These are phyloP conservation scores for Nicotiana tomentosiformis DNA, from an alignment of 257 asterid genomes.

Conservation along the genomic window DNA sequence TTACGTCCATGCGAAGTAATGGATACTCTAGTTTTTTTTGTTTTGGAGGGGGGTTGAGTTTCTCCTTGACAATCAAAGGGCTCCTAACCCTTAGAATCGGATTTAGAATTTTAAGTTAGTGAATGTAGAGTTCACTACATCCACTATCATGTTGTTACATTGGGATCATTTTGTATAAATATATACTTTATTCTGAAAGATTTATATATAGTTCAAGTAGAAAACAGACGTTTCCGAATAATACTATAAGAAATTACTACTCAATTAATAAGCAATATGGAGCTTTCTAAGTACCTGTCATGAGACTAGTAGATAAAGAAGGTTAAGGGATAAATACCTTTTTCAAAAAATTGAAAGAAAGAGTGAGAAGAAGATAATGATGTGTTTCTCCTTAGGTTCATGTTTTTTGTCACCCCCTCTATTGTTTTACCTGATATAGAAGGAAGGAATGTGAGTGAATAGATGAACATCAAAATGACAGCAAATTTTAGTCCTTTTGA, in stretches of 20 bases:
- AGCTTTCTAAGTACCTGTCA: not conserved
- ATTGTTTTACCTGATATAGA: constrained; percentile 39
- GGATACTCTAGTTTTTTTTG: too few species aligned
- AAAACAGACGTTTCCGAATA: not conserved
- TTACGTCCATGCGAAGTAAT: too few species aligned
- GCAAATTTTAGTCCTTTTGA: constrained; percentile 21
- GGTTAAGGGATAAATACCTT: not conserved
- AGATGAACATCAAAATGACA: constrained; percentile 28
- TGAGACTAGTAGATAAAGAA: not conserved
- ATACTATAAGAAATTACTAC: not conserved
- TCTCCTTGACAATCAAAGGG: not conserved
- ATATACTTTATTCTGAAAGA: not conserved
- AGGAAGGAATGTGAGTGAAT: constrained; percentile 31
- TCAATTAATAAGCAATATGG: too few species aligned
- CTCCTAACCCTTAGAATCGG: not conserved
- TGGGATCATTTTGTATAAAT: not conserved
- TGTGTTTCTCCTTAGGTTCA: not conserved
- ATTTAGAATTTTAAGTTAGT: not conserved
- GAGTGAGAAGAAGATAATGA: not conserved
- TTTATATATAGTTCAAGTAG: not conserved
- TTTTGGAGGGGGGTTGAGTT: too few species aligned
- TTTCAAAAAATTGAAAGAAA: not conserved
- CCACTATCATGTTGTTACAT: not conserved
- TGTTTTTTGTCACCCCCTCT: not conserved
- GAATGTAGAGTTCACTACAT: not conserved